Evolutionary conservation across 768 basidiomycete genomes (phyloP), one percentile per base, ranked within the genome.

Genomic region (Pisolithus marmoratus): DNA sequence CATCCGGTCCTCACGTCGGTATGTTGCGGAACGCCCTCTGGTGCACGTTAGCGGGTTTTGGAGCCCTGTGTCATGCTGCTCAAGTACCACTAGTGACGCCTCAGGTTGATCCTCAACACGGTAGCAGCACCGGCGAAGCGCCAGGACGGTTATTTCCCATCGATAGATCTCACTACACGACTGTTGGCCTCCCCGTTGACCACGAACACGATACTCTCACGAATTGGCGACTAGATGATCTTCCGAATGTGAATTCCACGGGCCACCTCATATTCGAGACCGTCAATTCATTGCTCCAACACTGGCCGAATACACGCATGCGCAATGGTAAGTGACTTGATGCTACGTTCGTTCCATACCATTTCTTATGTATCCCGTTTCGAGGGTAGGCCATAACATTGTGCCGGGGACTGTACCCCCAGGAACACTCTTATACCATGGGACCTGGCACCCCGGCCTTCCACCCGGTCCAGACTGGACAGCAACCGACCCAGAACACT

Each of bases 281-380:
- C 2, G 59, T 72, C 9, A 57, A 58, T 40, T 63, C 67, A 4
- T 53, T 72, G 5, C 61, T 74, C 12, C 73, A 74, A 43, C 63
- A 67, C 23, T 74, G 70, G 70, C 63, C 71, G 3, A 73, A 73
- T 50, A 70, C 68, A 1, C 61, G 67, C 12, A 67, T 65, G 43
- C 29, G 29, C 46, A 75, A 75, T 57, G 74, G 75, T 74, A 46
- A 46, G 65, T 8, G 4, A 12, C 36, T 34, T 48, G 3, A 23
- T n/a, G 40, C 9, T 26, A 22, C 14, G n/a, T 34, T 51, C 9
- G 36, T 26, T 37, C 23, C 8, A 4, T 29, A 23, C 17, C 29
- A 24, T 36, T 11, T 29, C 29, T 31, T 29, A 38, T 38, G 5
- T 8, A 15, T 14, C 34, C 5, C 34, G 12, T 34, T 37, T 37